These are phyloP conservation scores for Suillus americanus DNA, from an alignment of 768 basidiomycete genomes.

Conservation along the genomic window DNA sequence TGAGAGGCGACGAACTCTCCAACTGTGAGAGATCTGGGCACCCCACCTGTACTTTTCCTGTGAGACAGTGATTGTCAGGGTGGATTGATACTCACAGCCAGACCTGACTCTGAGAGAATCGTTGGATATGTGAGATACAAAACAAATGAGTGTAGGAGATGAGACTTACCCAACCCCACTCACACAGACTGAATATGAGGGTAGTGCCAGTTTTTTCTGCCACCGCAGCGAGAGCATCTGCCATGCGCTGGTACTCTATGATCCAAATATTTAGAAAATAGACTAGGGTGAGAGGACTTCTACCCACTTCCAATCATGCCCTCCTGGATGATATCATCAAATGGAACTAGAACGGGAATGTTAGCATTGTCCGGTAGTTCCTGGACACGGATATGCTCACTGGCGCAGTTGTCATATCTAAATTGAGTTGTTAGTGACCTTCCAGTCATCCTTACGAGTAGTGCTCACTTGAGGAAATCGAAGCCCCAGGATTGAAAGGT, in stretches of 20 bases:
- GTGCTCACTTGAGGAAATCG: conserved; percentile 57
- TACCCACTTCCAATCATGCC: conserved; percentile 53
- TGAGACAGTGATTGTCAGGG: background rate
- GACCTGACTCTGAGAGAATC: conserved; percentile 47
- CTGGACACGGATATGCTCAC: conserved; percentile 28
- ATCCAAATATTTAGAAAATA: background rate
- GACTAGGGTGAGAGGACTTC: conserved; percentile 1
- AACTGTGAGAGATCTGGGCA: conserved; percentile 36
- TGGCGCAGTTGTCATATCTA: conserved; percentile 62
- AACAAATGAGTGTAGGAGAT: background rate
- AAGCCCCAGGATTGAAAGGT: conserved; percentile 64
- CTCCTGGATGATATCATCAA: conserved; percentile 51
- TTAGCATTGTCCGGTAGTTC: background rate
- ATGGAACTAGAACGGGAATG: conserved; percentile 42
- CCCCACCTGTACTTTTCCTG: conserved; percentile 31
- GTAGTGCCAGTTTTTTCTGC: conserved; percentile 49
- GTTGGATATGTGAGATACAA: background rate
- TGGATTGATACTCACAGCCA: conserved; percentile 53
- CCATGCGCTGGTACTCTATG: conserved; percentile 60
- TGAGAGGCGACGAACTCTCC: conserved; percentile 38
- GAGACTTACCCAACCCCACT: conserved; percentile 61
- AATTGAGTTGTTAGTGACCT: conserved; percentile 4
- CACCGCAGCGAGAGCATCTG: conserved; percentile 49
- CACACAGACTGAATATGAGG: conserved; percentile 59
- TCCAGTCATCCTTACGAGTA: background rate